Base-by-base conservation (phyloP, 1,284 basidiomycete genomes). In the Fistulinella staudtii region DNA sequence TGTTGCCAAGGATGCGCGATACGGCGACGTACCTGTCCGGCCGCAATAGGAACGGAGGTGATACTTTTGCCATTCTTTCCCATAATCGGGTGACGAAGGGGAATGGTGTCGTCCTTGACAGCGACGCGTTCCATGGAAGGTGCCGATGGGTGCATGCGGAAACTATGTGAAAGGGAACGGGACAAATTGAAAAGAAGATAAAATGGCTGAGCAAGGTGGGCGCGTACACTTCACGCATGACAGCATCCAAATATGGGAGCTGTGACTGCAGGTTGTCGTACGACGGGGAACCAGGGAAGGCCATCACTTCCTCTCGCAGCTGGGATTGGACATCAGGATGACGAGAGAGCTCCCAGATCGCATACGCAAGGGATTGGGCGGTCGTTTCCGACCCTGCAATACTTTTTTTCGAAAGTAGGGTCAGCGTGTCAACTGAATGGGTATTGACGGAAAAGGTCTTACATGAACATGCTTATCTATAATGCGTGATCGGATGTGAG, bases 401-500 rank as follows among this genome's bases (percentile, higher is more conserved):
- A 22, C 46, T 46, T 28, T 45, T 24, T 46, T 28, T 45, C 20
- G 27, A 28, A 30, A 17, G 25, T 13, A 27, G 8, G 13, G 11
- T 47, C 25, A 47, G 27, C 10, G 3, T 9, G n/a, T n/a, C n/a
- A 11, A 15, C 29, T 10, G 11, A 17, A 22, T 18, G 10, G 7
- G 10, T 38, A 0, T 10, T 15, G 18, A 23, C 17, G 29, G 3
- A 13, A 20, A 28, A 18, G 13, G 15, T 5, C 7, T 46, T 39
- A 46, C 46, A 47, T 47, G 25, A 46, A 46, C 42, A 46, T 46
- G 45, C 41, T 46, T 14, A 46, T 45, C 36, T 46, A 21, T 46
- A 4, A 7, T 24, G 24, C 17, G 21, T 33, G 13, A 23, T 34
- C 13, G n/a, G 8, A 13, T 24, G 27, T 34, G 14, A 46, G 33